phyloP scores from a whole-genome alignment of 2,329 filamentous ascomycete species.

The Knufia petricola region DNA sequence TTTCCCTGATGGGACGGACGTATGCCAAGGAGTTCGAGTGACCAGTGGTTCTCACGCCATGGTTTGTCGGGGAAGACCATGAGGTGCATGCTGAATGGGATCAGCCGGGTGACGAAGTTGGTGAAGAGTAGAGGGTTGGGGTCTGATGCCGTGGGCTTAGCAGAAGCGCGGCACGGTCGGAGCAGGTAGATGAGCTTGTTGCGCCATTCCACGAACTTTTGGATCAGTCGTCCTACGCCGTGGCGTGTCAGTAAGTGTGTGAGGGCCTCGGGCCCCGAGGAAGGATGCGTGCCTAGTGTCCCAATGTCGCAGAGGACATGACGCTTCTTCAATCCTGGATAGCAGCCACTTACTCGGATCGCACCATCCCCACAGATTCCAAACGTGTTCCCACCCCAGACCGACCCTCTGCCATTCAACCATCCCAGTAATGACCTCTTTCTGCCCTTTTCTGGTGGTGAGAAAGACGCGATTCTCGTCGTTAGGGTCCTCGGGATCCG shows the following conservation, averaged over 20 bases:
- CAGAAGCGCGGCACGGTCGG: constrained; percentile 8
- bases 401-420: constrained; percentile 13
- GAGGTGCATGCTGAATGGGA: constrained; percentile 7
- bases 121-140: constrained; percentile 10
- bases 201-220: background rate
- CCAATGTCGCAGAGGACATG: too few relatives aligned
- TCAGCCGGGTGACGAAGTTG: constrained; percentile 9
- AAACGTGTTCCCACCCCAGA: constrained; percentile 9
- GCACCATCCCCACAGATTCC: constrained; percentile 12
- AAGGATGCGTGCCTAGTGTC: too few relatives aligned
- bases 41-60: constrained; percentile 13
- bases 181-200: constrained; percentile 1
- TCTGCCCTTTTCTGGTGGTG: constrained; percentile 2
- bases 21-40: constrained; percentile 11
- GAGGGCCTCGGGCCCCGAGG: background rate
- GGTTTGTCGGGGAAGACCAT: constrained; percentile 8
- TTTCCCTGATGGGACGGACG: constrained; percentile 13
- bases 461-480: background rate
- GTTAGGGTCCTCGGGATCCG: background rate
- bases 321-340: background rate
- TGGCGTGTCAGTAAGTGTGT: background rate
- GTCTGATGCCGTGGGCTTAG: constrained; percentile 27
- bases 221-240: background rate
- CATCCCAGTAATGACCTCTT: constrained; percentile 14
- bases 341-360: constrained; percentile 15